Conservation (phyloP, 306 rosid genomes). For the Cicer cuneatum region DNA sequence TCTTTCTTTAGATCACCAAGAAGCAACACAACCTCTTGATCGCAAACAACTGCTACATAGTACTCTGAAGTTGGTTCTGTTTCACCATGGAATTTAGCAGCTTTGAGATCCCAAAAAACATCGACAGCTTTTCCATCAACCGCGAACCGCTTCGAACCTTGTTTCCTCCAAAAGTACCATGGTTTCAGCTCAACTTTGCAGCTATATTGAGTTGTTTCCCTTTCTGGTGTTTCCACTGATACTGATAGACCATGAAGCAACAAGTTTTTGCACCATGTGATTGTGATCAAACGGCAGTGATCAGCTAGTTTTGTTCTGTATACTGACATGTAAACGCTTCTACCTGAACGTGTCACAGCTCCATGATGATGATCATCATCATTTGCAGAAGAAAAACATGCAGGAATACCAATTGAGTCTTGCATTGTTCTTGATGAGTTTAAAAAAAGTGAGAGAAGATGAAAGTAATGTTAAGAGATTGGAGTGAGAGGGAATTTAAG, state of each 20-base stretch:
- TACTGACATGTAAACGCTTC: constrained; percentile 65
- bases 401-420: constrained; percentile 74
- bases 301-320: constrained; percentile 82
- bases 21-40: constrained; percentile 72
- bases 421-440: constrained; percentile 60
- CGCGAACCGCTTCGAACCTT: constrained; percentile 74
- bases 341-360: constrained; percentile 67
- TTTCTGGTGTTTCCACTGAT: constrained; percentile 66
- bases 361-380: constrained; percentile 65
- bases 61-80: constrained; percentile 85
- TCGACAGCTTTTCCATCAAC: constrained; percentile 67
- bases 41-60: constrained; percentile 83
- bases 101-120: constrained; percentile 84
- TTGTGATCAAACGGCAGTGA: constrained; percentile 69
- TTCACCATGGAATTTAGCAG: constrained; percentile 76
- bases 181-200: constrained; percentile 93
- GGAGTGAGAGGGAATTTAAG: constrained; percentile 28
- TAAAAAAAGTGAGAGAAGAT: constrained; percentile 17
- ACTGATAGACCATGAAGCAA: constrained; percentile 80
- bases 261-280: constrained; percentile 91
- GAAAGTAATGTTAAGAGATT: constrained; percentile 39
- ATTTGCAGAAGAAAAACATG: constrained; percentile 69
- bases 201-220: constrained; percentile 51
- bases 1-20: constrained; percentile 84
- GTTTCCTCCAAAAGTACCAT: constrained; percentile 94